Base-by-base conservation (phyloP, 305 asterid genomes). In the Ruellia speciosa region DNA sequence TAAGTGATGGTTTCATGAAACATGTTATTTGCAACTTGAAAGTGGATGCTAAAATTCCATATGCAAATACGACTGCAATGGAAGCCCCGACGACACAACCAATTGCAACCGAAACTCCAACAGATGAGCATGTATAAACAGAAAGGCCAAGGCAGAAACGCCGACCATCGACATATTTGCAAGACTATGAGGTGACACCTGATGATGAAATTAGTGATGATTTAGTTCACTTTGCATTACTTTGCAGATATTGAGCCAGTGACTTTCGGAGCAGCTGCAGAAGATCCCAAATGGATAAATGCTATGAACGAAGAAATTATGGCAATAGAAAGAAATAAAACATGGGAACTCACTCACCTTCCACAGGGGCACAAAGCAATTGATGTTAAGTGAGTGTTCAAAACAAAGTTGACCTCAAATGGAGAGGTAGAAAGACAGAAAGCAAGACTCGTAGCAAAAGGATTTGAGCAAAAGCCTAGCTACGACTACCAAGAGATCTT, bases 401-500 rank as follows among this genome's bases (percentile, higher is more conserved):
- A 45, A 48, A 58, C 14, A 8, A 58, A 58, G 4, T 13, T 10
- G 12, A 16, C 55, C 14, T 48, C 17, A 18, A 59, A 16, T 12
- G 28, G 61, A 14, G 49, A 39, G 10, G 54, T 48, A 9, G 50
- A 50, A 16, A 61, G n/a, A n/a, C n/a, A n/a, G n/a, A n/a, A n/a
- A n/a, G n/a, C n/a, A n/a, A n/a, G n/a, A n/a, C n/a, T n/a, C n/a
- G n/a, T n/a, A n/a, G n/a, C n/a, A n/a, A n/a, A n/a, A n/a, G n/a
- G n/a, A n/a, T n/a, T n/a, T n/a, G n/a, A n/a, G n/a, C n/a, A n/a
- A n/a, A n/a, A n/a, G n/a, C n/a, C n/a, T n/a, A n/a, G n/a, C n/a
- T n/a, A 43, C 40, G 55, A 51, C 12, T 66, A 51, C 17, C 19
- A 66, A 15, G 71, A 66, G 16, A 20, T 58, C 0, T 59, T 58